Percentiles rank a stretch among this genome's conserved stretches.
Conservation (phyloP, 2,329 filamentous ascomycete genomes). For the Cladophialophora chaetospira region DNA sequence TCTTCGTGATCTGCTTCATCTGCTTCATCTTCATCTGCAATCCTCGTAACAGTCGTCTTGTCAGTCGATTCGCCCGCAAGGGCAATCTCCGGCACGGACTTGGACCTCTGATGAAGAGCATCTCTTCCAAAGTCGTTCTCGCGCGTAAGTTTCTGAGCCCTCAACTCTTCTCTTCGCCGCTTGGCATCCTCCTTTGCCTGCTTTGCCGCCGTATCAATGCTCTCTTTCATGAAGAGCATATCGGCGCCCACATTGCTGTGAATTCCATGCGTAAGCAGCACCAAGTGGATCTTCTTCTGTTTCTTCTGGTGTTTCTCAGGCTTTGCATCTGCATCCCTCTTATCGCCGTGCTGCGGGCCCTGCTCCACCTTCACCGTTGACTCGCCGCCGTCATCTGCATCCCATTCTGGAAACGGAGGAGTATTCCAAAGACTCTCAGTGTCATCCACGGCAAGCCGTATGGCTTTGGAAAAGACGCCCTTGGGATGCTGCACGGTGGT, state of each 20-base stretch:
- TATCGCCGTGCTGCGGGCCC: conserved; percentile 30
- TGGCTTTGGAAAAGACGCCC: conserved; percentile 81
- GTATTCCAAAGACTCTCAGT: conserved; percentile 90
- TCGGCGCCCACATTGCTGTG: conserved; percentile 95
- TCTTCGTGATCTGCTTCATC: conserved; percentile 57
- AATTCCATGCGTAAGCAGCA: conserved; percentile 88
- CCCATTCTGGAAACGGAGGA: conserved; percentile 73
- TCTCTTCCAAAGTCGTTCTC: conserved; percentile 29
- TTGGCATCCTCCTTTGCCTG: conserved; percentile 72
- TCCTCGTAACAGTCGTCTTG: conserved; percentile 52
- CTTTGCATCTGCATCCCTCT: conserved; percentile 24
- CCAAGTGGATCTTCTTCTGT: conserved; percentile 81
- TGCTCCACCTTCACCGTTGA: conserved; percentile 32
- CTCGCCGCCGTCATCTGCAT: conserved; percentile 38
- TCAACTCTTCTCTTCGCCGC: conserved; percentile 57
- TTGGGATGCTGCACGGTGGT: conserved; percentile 56
- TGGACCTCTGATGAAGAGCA: conserved; percentile 20
- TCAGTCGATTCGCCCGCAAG: conserved; percentile 31
- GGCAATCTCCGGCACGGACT: conserved; percentile 29
- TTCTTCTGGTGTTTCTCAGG: conserved; percentile 48
- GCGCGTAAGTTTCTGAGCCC: conserved; percentile 42
- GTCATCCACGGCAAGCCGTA: conserved; percentile 79
- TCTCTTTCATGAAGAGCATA: conserved; percentile 97
- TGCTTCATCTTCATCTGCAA: conserved; percentile 32
- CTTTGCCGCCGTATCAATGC: conserved; percentile 80